A percentile compares a stretch with the other conserved stretches of the same genome.
These are phyloP conservation scores for Chalaropsis ovoidea DNA, from an alignment of 2,329 filamentous ascomycete species.

Conservation along the genomic window DNA sequence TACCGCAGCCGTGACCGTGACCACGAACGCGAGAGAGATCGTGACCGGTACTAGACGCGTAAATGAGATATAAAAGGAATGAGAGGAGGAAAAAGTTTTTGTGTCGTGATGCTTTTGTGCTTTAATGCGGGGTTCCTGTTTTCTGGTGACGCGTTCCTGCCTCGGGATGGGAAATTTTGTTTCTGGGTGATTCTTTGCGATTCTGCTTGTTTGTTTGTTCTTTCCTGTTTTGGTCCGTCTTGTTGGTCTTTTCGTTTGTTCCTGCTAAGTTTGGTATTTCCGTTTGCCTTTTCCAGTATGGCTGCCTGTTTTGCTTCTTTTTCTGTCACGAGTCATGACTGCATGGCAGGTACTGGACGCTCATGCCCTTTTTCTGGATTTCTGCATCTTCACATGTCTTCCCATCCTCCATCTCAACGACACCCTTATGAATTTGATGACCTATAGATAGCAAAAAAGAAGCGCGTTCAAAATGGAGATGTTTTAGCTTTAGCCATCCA, in stretches of 20 bases:
- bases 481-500: background rate
- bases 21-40: background rate
- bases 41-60: slow-evolving; percentile 4
- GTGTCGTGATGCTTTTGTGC: background rate
- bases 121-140: background rate
- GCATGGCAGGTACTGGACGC: background rate
- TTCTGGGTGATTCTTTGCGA: background rate
- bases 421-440: background rate
- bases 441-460: background rate
- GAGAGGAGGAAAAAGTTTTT: slow-evolving; percentile 1
- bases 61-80: no score
- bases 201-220: background rate
- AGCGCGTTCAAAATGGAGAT: background rate
- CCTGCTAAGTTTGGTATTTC: background rate
- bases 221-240: background rate
- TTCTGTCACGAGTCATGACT: background rate
- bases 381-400: background rate
- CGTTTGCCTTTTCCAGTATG: background rate
- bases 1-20: background rate
- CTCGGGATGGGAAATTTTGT: background rate
- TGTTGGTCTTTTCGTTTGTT: background rate
- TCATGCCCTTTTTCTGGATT: background rate
- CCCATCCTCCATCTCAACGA: background rate
- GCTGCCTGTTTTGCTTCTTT: background rate
- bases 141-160: background rate